Conservation (phyloP, 2,329 filamentous ascomycete species). For the Phialophora macrospora region DNA sequence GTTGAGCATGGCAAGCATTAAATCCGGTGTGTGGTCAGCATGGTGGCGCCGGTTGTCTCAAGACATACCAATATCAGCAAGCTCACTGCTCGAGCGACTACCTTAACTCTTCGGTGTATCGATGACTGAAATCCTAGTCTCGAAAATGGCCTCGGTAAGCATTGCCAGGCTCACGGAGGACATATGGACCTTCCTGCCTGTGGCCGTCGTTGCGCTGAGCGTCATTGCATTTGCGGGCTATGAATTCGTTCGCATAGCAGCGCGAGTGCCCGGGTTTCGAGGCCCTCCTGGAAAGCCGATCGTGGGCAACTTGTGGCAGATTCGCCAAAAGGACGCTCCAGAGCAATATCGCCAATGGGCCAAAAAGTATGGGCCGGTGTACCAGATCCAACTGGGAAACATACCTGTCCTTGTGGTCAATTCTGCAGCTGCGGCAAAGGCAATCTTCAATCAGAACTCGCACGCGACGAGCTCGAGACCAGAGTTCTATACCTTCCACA, state of each 20-base stretch:
- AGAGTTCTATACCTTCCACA: slow-evolving; percentile 64
- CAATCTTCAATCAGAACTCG: slow-evolving; percentile 58
- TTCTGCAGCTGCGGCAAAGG: slow-evolving; percentile 57
- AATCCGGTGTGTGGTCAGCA: neutral
- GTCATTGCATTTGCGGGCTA: slow-evolving; percentile 6
- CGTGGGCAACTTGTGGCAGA: slow-evolving; percentile 60
- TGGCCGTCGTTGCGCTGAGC: neutral
- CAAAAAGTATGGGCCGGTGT: slow-evolving; percentile 56
- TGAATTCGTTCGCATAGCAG: slow-evolving; percentile 43
- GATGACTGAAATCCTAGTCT: neutral
- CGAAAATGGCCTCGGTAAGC: neutral
- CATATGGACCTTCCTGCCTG: neutral
- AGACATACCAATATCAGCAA: too few relatives aligned
- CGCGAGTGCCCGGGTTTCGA: slow-evolving; percentile 52
- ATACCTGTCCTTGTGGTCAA: slow-evolving; percentile 63
- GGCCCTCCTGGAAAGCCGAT: slow-evolving; percentile 58
- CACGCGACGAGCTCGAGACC: slow-evolving; percentile 61
- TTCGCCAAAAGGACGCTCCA: slow-evolving; percentile 56
- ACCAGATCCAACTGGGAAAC: slow-evolving; percentile 63
- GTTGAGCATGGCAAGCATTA: neutral
- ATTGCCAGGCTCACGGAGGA: neutral
- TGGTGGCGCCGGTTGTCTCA: neutral
- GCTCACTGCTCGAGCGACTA: too few relatives aligned
- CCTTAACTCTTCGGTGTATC: too few relatives aligned
- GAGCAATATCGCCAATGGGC: slow-evolving; percentile 63